phyloP scores from a whole-genome alignment of 1,139 yeast genomes.

The Torulaspora globosa region DNA sequence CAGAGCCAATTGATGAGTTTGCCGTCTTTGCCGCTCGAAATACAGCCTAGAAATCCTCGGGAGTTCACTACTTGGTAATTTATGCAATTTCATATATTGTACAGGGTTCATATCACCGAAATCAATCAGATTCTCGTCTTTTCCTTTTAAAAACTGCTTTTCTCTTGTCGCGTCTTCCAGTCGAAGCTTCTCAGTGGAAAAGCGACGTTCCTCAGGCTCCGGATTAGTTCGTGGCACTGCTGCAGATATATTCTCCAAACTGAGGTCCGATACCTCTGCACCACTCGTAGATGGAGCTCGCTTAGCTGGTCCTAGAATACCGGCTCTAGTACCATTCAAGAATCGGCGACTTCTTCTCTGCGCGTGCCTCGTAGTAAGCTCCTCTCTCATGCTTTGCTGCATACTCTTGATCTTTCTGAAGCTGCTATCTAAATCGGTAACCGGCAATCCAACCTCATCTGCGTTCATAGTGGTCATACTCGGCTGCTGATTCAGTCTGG shows the following conservation, averaged over 20 bases:
- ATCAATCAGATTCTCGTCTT: slow-evolving; percentile 22
- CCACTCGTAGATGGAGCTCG: slow-evolving; percentile 28
- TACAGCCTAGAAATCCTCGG: slow-evolving; percentile 38
- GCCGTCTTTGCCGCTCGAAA: slow-evolving; percentile 38
- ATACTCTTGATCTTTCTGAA: slow-evolving; percentile 24
- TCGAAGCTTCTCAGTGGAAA: not conserved
- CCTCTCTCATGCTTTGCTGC: slow-evolving; percentile 31
- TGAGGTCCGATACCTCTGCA: slow-evolving; percentile 4
- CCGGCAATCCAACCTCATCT: slow-evolving; percentile 9
- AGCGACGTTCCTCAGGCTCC: not conserved
- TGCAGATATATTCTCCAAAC: slow-evolving; percentile 4
- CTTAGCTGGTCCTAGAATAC: slow-evolving; percentile 40
- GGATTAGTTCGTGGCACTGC: not conserved
- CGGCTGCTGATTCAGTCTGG: slow-evolving; percentile 21
- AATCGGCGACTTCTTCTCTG: slow-evolving; percentile 37
- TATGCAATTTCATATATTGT: slow-evolving; percentile 38
- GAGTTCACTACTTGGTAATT: slow-evolving; percentile 37
- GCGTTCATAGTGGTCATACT: slow-evolving; percentile 28
- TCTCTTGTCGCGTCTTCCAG: not conserved
- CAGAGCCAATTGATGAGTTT: slow-evolving; percentile 31
- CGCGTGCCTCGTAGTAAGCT: slow-evolving; percentile 31
- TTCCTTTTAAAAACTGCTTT: not conserved
- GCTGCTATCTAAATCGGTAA: slow-evolving; percentile 14
- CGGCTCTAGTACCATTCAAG: slow-evolving; percentile 26
- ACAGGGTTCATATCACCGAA: slow-evolving; percentile 41